Base-by-base conservation (phyloP, 371 early-diverging fungal genomes). In the Rhizopus stolonifer region DNA sequence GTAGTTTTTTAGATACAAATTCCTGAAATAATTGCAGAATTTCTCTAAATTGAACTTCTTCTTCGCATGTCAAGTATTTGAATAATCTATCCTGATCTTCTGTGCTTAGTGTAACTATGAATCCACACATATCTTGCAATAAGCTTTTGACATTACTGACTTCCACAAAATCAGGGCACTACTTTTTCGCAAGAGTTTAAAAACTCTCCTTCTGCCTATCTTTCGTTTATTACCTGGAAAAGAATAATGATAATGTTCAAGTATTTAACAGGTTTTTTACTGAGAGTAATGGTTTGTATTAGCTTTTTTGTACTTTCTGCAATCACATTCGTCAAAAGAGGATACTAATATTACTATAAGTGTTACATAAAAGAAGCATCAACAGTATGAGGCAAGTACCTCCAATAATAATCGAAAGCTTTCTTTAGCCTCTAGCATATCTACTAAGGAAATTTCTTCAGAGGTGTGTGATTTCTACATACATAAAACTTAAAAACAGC, bases 161-260 rank as follows among this genome's bases (percentile, higher is more conserved):
- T 18, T 62, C 59, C 9, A 60, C 18, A 19, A 58, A 62, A 7
- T 13, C 15, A n/a, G 61, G 39, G 39, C 63, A 69, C 74, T 67
- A 42, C 14, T 0, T 29, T 36, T 38, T 2, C 40, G 29, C 25
- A 43, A 17, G 14, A 22, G n/a, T 25, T 11, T 46, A 38, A n/a
- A n/a, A 32, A 9, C 5, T 22, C 13, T 50, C 11, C 21, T 42
- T 19, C 5, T 40, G 14, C 2, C 1, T 21, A 2, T 18, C 13
- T 25, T 15, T 47, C 10, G 19, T 36, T 24, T 21, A 15, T 45
- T 62, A 66, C 70, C 56, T 70, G 75, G 26, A 70, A 74, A 49
- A 69, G 17, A 13, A 69, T 66, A 9, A 74, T 55, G 5, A 74
- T 47, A 7, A 60, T 44, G 46, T 69, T 68, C 8, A 70, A 14